These are phyloP conservation scores for Diacronema lutheri DNA, from an alignment of 78 protist genomes.

Conservation along the genomic window DNA sequence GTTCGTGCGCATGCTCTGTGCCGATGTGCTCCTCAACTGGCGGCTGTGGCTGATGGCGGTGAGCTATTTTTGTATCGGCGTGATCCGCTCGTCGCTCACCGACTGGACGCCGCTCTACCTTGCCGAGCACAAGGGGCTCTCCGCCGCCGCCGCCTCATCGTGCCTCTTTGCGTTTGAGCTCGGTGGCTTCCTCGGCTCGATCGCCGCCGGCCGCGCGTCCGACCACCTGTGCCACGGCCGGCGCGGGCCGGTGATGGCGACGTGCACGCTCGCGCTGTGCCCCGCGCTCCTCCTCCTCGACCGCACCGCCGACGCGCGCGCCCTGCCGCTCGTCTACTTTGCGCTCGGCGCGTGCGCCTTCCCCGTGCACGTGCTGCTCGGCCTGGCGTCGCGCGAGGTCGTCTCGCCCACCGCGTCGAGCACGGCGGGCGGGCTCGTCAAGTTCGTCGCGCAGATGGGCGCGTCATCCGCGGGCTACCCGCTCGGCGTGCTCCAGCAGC, in stretches of 20 bases:
- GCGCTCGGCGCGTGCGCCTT: background rate
- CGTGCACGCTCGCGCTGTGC: background rate
- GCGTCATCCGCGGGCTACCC: background rate
- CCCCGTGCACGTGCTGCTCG: constrained; percentile 22
- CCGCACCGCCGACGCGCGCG: background rate
- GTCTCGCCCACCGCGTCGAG: background rate
- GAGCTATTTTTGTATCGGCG: background rate
- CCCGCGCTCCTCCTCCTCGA: background rate
- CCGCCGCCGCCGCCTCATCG: background rate
- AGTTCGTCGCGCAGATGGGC: background rate
- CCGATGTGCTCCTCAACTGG: background rate
- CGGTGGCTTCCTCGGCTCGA: constrained; percentile 1
- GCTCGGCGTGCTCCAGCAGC: background rate
- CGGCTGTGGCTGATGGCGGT: constrained; percentile 7
- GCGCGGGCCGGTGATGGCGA: background rate
- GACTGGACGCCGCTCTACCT: constrained; percentile 5
- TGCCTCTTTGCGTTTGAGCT: background rate
- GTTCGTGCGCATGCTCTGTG: too few species aligned
- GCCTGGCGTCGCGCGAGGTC: constrained; percentile 22
- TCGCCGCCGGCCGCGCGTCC: background rate
- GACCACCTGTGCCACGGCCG: background rate
- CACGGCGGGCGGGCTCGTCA: constrained; percentile 10
- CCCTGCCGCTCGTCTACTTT: background rate
- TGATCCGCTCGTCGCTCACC: background rate
- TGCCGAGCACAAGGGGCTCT: background rate